Conservation (phyloP, 257 asterid genomes). For the Asclepias syriaca region DNA sequence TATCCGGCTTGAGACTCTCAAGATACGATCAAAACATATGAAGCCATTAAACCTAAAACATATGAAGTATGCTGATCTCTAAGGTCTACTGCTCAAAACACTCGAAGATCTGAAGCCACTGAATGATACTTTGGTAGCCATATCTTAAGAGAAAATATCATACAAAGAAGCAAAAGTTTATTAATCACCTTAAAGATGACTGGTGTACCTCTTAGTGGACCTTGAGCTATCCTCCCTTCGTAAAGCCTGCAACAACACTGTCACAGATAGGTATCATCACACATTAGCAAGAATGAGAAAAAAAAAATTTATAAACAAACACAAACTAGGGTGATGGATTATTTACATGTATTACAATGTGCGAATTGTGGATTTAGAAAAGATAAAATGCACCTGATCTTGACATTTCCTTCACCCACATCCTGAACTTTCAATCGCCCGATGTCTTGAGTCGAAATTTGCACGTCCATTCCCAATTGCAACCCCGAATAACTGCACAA, state of each 20-base stretch:
- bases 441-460: constrained; percentile 34
- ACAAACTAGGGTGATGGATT: neutral
- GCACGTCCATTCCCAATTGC: constrained; percentile 42
- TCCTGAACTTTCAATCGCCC: constrained; percentile 67
- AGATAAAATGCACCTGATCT: constrained; percentile 51
- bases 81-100: neutral
- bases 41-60: neutral
- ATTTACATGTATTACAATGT: too few species aligned
- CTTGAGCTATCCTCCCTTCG: constrained; percentile 86
- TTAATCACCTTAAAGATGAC: constrained; percentile 74
- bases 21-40: neutral
- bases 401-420: constrained; percentile 80
- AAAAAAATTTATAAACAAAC: neutral
- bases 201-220: constrained; percentile 73
- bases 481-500: constrained; percentile 64
- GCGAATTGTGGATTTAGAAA: neutral
- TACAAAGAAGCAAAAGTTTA: neutral
- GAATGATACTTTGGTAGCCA: neutral
- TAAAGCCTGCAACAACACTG: constrained; percentile 86
- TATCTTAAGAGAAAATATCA: neutral
- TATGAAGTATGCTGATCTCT: neutral
- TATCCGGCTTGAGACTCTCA: neutral
- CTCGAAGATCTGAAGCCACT: neutral
- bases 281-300: constrained; percentile 19
- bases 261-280: constrained; percentile 39